A percentile compares a stretch with the other conserved stretches of the same genome.
These are phyloP conservation scores for Pseudisothecium myosuroides DNA, from an alignment of 225 moss, liverwort and hornwort genomes.

Conservation along the genomic window DNA sequence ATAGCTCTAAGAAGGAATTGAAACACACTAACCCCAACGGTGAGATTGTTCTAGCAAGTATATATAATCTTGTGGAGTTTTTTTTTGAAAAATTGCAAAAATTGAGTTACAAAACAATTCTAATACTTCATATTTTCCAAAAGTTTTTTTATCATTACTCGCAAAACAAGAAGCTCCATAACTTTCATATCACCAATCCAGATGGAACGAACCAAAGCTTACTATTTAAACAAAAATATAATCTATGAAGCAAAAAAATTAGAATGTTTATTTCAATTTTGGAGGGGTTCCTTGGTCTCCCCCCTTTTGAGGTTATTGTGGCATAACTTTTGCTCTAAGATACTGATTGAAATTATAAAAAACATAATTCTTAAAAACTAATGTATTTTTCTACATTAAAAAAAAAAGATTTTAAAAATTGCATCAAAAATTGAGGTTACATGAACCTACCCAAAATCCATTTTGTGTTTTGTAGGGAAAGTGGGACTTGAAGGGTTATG, in stretches of 20 bases:
- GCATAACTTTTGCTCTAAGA: fast-evolving
- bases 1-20: too few relatives aligned
- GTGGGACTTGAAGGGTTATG: too few relatives aligned
- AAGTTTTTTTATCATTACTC: neutral
- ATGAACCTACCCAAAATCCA: too few relatives aligned
- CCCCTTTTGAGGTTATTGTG: neutral
- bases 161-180: neutral
- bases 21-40: too few relatives aligned
- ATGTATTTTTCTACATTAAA: too few relatives aligned
- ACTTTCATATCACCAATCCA: neutral
- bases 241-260: neutral
- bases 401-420: too few relatives aligned
- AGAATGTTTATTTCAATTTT: neutral
- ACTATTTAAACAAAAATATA: neutral
- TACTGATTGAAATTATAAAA: neutral
- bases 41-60: too few relatives aligned
- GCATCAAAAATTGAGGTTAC: neutral
- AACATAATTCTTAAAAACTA: neutral
- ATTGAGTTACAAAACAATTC: too few relatives aligned
- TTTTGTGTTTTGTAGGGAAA: too few relatives aligned
- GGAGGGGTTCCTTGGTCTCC: fast-evolving
- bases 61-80: too few relatives aligned
- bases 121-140: fast-evolving
- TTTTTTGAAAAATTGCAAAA: too few relatives aligned
- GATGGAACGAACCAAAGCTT: neutral